Conservation (phyloP, 140 eudicot genomes). For the Stevia rebaudiana region DNA sequence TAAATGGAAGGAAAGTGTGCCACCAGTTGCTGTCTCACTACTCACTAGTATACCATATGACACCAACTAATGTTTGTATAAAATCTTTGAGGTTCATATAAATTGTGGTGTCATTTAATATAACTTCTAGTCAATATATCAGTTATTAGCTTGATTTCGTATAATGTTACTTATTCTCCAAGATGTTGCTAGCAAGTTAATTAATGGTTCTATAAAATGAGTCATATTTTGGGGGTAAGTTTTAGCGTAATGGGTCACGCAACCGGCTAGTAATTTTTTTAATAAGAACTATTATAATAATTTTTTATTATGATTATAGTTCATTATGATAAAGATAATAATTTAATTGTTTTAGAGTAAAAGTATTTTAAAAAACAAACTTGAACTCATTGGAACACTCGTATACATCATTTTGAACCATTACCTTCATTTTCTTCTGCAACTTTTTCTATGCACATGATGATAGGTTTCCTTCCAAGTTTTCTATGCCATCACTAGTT, state of each 20-base stretch:
- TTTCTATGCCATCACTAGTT: background rate
- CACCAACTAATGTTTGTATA: background rate
- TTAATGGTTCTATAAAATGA: too few species aligned
- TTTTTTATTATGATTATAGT: too few species aligned
- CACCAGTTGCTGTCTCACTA: background rate
- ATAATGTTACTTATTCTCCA: background rate
- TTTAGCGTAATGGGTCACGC: too few species aligned
- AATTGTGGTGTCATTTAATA: background rate
- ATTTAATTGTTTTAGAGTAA: background rate
- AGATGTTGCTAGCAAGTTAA: too few species aligned
- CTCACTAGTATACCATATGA: background rate
- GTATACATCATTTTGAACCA: background rate
- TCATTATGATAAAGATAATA: too few species aligned
- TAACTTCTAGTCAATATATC: background rate
- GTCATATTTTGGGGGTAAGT: too few species aligned
- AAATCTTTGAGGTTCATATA: background rate
- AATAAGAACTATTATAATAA: too few species aligned
- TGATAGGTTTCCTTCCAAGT: background rate
- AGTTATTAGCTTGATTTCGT: background rate
- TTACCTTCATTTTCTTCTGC: background rate
- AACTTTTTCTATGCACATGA: background rate
- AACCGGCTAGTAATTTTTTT: too few species aligned
- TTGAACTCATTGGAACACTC: background rate
- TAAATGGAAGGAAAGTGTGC: background rate
- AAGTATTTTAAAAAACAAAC: background rate